phyloP scores from a whole-genome alignment of 768 basidiomycete genomes.

The Gloeophyllum trabeum region DNA sequence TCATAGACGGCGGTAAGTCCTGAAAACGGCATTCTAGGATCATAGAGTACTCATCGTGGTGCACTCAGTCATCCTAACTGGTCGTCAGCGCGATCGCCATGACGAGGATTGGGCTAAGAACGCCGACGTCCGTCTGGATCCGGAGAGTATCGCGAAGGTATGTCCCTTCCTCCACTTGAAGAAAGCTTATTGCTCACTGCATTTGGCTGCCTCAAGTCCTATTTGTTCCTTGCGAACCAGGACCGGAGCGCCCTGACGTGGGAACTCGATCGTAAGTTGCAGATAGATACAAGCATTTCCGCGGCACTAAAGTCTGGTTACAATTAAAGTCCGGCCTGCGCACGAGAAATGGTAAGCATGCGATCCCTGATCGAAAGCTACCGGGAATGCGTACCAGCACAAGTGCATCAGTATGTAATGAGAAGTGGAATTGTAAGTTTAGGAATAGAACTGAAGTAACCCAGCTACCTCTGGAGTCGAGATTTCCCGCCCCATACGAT shows the following conservation, averaged over 20 bases:
- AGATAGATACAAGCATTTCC: background rate
- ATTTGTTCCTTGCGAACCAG: conserved; percentile 56
- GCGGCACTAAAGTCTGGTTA: background rate
- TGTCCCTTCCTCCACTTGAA: background rate
- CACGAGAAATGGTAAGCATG: conserved; percentile 37
- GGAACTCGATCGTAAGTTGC: conserved; percentile 62
- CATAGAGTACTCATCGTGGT: background rate
- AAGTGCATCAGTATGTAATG: no score
- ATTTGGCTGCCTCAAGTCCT: conserved; percentile 29
- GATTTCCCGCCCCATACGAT: no score
- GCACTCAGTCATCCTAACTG: conserved; percentile 24
- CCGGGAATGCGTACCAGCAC: no score
- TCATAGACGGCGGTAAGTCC: conserved; percentile 53
- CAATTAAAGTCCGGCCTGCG: conserved; percentile 32
- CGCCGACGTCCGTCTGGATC: conserved; percentile 36
- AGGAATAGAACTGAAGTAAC: no score
- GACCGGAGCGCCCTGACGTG: conserved; percentile 68
- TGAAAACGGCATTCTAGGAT: no score
- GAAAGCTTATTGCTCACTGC: background rate
- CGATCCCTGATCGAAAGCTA: background rate
- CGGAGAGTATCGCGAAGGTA: conserved; percentile 64
- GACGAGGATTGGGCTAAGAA: conserved; percentile 31
- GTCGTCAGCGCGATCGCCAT: conserved; percentile 6
- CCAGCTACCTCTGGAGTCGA: no score
- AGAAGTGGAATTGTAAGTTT: no score